phyloP scores from a whole-genome alignment of 2,329 filamentous ascomycete genomes.

The Aspergillus thermomutatus region DNA sequence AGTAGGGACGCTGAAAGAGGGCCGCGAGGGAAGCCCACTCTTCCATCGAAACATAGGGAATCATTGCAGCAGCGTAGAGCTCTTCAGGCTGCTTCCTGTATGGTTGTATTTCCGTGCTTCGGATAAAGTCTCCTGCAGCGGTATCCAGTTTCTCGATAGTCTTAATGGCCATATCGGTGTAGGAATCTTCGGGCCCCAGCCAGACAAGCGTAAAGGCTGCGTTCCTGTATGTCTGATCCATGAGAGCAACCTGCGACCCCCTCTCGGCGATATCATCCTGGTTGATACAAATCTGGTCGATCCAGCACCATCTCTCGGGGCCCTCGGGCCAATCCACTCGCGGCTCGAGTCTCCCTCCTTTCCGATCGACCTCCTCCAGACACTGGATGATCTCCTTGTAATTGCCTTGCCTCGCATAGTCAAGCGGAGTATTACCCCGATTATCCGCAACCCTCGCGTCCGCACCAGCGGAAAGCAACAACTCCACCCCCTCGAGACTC shows the following conservation, averaged over 20 bases:
- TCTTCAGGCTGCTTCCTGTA: not conserved
- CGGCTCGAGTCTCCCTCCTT: too few relatives aligned
- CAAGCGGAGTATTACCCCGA: not conserved
- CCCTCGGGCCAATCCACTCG: not conserved
- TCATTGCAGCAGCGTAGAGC: not conserved
- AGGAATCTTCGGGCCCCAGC: not conserved
- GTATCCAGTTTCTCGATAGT: not conserved
- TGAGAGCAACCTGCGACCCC: conserved; percentile 1
- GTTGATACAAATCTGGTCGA: conserved; percentile 6
- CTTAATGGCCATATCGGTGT: not conserved
- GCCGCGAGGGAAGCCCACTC: conserved; percentile 1
- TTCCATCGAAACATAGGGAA: not conserved
- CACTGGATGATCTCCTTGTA: not conserved
- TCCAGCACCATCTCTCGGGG: conserved; percentile 4
- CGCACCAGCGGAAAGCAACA: conserved; percentile 2
- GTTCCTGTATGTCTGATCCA: conserved; percentile 3
- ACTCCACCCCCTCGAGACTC: not conserved
- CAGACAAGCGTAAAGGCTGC: not conserved
- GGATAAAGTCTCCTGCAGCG: not conserved
- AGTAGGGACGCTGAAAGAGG: conserved; percentile 2
- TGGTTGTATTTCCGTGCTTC: not conserved
- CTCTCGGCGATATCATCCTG: conserved; percentile 1
- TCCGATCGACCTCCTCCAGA: not conserved
- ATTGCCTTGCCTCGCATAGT: not conserved
- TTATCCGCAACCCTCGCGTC: not conserved